Percentiles rank a stretch among this genome's conserved stretches.
Evolutionary conservation across 768 basidiomycete species (phyloP).

Genomic region (Leccinum variicolor): DNA sequence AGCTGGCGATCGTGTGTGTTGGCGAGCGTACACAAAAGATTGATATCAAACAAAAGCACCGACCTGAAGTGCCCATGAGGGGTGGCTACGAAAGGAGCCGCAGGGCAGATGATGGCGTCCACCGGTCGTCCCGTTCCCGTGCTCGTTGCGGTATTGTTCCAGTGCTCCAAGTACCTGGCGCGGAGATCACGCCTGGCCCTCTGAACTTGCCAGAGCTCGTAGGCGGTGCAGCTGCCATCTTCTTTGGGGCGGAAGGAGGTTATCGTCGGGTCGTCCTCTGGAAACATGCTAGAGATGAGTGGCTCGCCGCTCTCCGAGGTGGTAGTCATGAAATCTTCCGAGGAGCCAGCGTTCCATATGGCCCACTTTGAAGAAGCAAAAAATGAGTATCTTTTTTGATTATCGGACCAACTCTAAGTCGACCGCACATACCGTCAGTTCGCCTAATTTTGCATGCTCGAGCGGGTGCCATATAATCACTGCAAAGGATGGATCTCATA

Average conservation of each 20-base stretch:
- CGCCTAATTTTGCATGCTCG: slow-evolving; percentile 47
- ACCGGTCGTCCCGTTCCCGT: slow-evolving; percentile 73
- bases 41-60: slow-evolving; percentile 12
- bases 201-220: slow-evolving; percentile 67
- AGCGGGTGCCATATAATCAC: slow-evolving; percentile 71
- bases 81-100: slow-evolving; percentile 55
- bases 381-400: neutral
- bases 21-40: neutral
- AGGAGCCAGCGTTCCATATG: slow-evolving; percentile 47
- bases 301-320: slow-evolving; percentile 53
- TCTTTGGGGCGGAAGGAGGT: slow-evolving; percentile 18
- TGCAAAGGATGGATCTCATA: slow-evolving; percentile 21
- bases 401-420: neutral
- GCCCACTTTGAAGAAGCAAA: slow-evolving; percentile 24
- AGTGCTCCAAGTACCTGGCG: slow-evolving; percentile 56
- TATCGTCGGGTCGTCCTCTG: slow-evolving; percentile 21
- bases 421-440: slow-evolving; percentile 38
- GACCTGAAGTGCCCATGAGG: slow-evolving; percentile 61
- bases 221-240: slow-evolving; percentile 41
- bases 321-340: slow-evolving; percentile 42
- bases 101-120: slow-evolving; percentile 70
- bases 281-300: slow-evolving; percentile 42
- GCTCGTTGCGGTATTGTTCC: slow-evolving; percentile 47
- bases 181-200: slow-evolving; percentile 44
- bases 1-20: slow-evolving; percentile 29